These are phyloP conservation scores for Rosa hybrid DNA, from an alignment of 331 rosid genomes.

Conservation along the genomic window DNA sequence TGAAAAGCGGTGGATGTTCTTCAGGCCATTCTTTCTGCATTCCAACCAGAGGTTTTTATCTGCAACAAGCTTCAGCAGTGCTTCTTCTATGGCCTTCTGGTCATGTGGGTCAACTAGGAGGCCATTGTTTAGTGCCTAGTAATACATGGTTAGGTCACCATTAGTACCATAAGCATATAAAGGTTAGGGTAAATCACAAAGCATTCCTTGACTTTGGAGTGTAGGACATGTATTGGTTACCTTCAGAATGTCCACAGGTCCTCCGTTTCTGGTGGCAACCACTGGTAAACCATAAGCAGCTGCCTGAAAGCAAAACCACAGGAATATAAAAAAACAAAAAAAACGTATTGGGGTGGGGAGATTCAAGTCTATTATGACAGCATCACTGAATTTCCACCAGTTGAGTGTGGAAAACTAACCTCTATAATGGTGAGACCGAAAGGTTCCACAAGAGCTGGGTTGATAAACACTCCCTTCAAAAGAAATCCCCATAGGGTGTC, in stretches of 20 bases:
- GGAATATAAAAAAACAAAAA: neutral
- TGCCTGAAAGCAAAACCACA: slow-evolving; percentile 37
- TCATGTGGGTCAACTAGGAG: slow-evolving; percentile 83
- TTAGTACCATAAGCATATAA: neutral
- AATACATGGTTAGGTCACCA: slow-evolving; percentile 7
- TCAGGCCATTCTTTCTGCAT: slow-evolving; percentile 76
- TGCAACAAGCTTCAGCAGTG: slow-evolving; percentile 74
- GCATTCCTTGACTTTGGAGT: neutral
- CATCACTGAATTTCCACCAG: neutral
- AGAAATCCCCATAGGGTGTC: slow-evolving; percentile 14
- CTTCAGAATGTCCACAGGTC: slow-evolving; percentile 59
- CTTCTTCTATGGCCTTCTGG: slow-evolving; percentile 72
- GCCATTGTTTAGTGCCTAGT: slow-evolving; percentile 71
- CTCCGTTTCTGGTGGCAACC: slow-evolving; percentile 61
- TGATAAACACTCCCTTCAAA: slow-evolving; percentile 62
- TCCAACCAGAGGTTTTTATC: slow-evolving; percentile 76
- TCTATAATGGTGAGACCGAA: slow-evolving; percentile 63
- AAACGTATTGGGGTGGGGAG: neutral
- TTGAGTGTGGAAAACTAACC: slow-evolving; percentile 25
- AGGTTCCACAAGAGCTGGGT: slow-evolving; percentile 66
- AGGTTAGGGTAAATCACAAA: neutral
- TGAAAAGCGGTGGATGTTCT: slow-evolving; percentile 75
- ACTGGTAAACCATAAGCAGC: slow-evolving; percentile 65
- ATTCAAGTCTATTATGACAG: neutral
- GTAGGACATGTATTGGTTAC: slow-evolving; percentile 20